Evolutionary conservation across 768 basidiomycete species (phyloP), one percentile per base, ranked within the genome.

Genomic region (Mycena floridula): DNA sequence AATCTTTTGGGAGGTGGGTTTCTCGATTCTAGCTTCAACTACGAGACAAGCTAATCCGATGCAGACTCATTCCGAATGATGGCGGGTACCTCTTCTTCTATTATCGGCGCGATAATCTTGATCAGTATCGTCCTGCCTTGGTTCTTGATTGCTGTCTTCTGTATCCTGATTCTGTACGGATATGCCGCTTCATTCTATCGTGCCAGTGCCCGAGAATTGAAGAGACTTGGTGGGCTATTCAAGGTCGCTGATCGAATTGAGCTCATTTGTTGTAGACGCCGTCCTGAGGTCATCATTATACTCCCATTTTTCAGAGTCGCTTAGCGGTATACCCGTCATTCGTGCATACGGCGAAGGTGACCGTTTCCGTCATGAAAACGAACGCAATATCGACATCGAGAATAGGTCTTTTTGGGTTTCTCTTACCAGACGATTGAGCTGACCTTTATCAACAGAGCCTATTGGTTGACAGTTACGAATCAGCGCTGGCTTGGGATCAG

Each of bases 401-500:
- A 93, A 95, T 56, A 73, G 86, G 79, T 77, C 47, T 22, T 64
- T 48, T 24, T 25, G 7, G 11, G 5, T 4, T 39, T 22, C 23
- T 39, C 18, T 5, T 39, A 35, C 38, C 5, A 22, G 23, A 39
- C 23, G 23, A 22, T 39, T 13, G 3, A 24, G n/a, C 22, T 22
- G 13, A 16, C n/a, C 9, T 5, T 39, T 16, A 32, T 16, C n/a
- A 11, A 3, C 44, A 75, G 85, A 32, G 91, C 92, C 2, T 94
- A 93, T 60, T 92, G 85, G 82, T 63, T 94, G 51, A 89, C 87
- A 0, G 76, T 90, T 30, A 74, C 82, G 16, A 92, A 94, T 59
- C 91, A 94, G 77, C 73, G 86, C 42, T 93, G 88, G 92, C 81
- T 97, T 23, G 89, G 86, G 42, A 77, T 95, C 37, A 81, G n/a